phyloP scores from a whole-genome alignment of 371 early-diverging fungal genomes.

The Mortierella sp. region DNA sequence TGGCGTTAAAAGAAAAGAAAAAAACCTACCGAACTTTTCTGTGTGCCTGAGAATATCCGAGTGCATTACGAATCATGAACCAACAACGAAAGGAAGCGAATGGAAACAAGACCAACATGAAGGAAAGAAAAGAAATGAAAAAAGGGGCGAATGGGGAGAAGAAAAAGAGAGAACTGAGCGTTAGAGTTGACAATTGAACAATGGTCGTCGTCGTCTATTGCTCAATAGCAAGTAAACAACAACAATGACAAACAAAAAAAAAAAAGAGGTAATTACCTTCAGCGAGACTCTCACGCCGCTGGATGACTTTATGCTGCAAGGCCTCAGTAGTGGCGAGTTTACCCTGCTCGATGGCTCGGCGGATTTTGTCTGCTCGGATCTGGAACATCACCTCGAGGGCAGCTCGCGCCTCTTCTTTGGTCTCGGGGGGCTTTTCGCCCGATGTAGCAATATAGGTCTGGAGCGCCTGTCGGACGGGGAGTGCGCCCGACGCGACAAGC shows the following conservation, averaged over 20 bases:
- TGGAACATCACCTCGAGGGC: conserved; percentile 52
- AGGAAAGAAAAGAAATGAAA: neutral
- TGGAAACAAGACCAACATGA: neutral
- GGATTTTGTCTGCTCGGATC: conserved; percentile 43
- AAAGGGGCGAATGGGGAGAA: neutral
- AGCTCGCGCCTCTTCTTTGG: conserved; percentile 51
- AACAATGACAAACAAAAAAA: neutral
- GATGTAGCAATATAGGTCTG: conserved; percentile 39
- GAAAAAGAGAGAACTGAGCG: neutral
- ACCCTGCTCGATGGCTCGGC: conserved; percentile 49
- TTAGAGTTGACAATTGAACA: neutral
- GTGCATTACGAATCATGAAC: neutral
- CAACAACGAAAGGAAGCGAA: neutral
- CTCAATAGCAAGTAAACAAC: neutral
- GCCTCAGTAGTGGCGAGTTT: conserved; percentile 47
- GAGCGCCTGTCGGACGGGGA: conserved; percentile 47
- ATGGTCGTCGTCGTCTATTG: no score
- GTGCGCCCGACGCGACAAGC: conserved; percentile 27
- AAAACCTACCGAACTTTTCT: neutral
- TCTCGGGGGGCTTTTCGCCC: conserved; percentile 39
- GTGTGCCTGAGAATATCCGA: neutral
- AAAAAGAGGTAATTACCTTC: conserved; percentile 24
- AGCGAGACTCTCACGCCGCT: conserved; percentile 37
- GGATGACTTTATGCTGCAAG: conserved; percentile 35
- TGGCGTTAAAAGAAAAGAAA: neutral